Conservation (phyloP, 768 basidiomycete genomes). For the Glaciozyma martinii region DNA sequence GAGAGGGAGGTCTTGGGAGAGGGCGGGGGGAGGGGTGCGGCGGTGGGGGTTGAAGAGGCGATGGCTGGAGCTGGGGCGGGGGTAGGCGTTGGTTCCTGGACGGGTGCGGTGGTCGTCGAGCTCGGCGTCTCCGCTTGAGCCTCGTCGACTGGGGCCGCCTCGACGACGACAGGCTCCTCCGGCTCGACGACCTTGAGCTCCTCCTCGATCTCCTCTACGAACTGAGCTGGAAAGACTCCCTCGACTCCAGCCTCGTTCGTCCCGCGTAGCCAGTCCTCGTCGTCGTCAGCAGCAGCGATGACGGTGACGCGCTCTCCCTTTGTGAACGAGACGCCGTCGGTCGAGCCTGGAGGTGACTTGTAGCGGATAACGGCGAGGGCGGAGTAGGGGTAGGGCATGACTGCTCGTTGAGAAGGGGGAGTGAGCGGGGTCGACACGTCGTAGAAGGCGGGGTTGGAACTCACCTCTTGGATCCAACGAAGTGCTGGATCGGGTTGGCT, state of each 20-base stretch:
- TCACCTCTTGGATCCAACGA: no score
- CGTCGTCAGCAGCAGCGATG: constrained; percentile 20
- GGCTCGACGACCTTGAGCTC: not conserved
- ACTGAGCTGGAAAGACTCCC: constrained; percentile 24
- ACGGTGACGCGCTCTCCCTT: constrained; percentile 24
- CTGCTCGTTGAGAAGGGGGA: not conserved
- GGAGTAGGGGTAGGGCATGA: constrained; percentile 14
- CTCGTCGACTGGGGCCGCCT: not conserved
- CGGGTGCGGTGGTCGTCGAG: not conserved
- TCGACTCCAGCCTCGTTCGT: constrained; percentile 4
- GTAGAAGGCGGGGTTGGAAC: no score
- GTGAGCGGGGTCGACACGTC: not conserved
- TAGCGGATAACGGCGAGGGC: constrained; percentile 23
- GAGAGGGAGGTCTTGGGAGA: not conserved
- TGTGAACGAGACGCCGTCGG: constrained; percentile 10
- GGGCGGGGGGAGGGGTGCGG: not conserved
- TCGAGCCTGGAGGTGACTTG: constrained; percentile 10
- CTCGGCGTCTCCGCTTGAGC: not conserved
- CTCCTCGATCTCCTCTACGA: constrained; percentile 12
- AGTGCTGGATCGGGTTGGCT: no score
- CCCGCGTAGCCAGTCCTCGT: constrained; percentile 30
- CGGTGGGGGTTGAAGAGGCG: not conserved
- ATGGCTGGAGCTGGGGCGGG: not conserved
- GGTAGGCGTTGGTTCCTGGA: not conserved
- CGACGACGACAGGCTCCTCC: not conserved